Base-by-base conservation (phyloP, 1,284 basidiomycete genomes). In the Cutaneotrichosporon dermatis region DNA sequence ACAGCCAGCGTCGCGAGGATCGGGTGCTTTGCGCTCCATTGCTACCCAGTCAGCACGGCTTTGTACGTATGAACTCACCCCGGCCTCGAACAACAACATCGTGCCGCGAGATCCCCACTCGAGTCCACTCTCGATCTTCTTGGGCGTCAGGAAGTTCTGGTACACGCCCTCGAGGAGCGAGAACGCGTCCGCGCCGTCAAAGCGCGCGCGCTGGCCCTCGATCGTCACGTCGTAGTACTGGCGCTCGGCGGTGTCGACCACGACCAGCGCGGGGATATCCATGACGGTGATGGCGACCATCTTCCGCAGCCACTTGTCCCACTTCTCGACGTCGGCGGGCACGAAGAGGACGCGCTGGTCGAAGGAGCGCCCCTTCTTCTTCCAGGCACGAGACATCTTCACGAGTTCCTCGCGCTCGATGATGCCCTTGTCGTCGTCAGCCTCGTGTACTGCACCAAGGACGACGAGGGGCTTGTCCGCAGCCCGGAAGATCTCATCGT, bases 291-390 rank as follows among this genome's bases (percentile, higher is more conserved):
- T 75, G n/a, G 72, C 86, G 75, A 94, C 95, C 84, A 90, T 91
- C 65, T 85, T 86, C 81, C 88, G 90, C 76, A 94, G 79, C 91
- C 91, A 95, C 56, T 83, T 86, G 15, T 77, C 81, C 91, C 92
- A 94, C 72, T 82, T 83, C 33, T 85, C 85, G 0, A 80, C 83
- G 69, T 95, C 89, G 83, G 94, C 92, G 85, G 86, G 90, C 7
- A 86, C 83, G 76, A 93, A 95, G 55, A 92, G 83, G 0, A 94
- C 86, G 12, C 86, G 84, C 51, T 84, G 80, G 8, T 75, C 79
- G 46, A 73, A 73, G 36, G 57, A 58, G 54, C 71, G 67, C 13
- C 75, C 74, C 11, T 76, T 75, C 51, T 69, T 69, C 45, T 71
- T 82, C 92, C 90, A 93, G 59, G 84, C 84, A 61, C 80, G 80